phyloP scores from a whole-genome alignment of 441 rosid genomes.

The Euphorbia schlechtendalii region DNA sequence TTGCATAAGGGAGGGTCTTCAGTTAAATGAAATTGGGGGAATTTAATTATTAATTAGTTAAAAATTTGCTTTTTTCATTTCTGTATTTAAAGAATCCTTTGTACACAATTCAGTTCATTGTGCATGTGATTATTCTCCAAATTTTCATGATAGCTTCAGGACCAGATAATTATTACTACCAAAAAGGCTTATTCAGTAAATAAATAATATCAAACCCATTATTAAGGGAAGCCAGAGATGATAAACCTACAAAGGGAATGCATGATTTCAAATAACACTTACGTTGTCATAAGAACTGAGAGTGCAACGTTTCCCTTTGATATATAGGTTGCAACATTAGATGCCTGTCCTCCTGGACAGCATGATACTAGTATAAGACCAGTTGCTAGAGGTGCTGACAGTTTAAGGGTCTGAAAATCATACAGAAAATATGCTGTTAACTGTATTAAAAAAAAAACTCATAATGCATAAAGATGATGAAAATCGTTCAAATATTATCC shows the following conservation, averaged over 20 bases:
- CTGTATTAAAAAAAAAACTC: not conserved
- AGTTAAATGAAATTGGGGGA: no score
- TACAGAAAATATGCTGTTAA: constrained; percentile 17
- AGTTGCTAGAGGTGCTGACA: constrained; percentile 94
- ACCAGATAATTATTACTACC: not conserved
- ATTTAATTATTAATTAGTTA: no score
- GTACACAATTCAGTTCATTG: not conserved
- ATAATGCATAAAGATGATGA: not conserved
- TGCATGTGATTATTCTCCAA: not conserved
- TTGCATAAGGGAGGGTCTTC: no score
- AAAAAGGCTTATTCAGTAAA: not conserved
- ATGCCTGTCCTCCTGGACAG: constrained; percentile 97
- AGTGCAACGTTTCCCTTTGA: constrained; percentile 96
- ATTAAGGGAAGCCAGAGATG: not conserved
- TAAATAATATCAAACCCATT: not conserved
- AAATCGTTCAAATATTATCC: not conserved
- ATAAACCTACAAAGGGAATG: constrained; percentile 5
- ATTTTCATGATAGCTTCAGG: not conserved
- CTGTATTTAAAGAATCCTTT: not conserved
- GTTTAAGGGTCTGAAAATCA: constrained; percentile 56
- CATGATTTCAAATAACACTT: constrained; percentile 19
- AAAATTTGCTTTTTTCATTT: not conserved
- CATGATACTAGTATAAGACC: constrained; percentile 94
- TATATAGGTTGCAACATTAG: constrained; percentile 89
- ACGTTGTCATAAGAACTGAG: constrained; percentile 97